Evolutionary conservation across 768 basidiomycete genomes (phyloP), one percentile per base, ranked within the genome.

Genomic region (Suillus plorans): DNA sequence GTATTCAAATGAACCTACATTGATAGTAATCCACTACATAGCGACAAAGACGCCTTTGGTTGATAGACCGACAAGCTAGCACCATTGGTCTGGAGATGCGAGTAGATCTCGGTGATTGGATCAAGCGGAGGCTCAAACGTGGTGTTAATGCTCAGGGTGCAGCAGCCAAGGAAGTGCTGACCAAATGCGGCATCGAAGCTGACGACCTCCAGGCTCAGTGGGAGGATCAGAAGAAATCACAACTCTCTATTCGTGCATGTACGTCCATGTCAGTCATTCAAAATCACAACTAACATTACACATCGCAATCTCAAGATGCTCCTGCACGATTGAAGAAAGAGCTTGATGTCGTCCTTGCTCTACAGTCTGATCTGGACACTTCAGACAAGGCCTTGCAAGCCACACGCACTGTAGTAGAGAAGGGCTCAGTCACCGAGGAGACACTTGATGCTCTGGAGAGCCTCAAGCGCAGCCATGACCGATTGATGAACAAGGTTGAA

Each of bases 71-170:
- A 7, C 76, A 78, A 22, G 69, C 72, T 0, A 55, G 55, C 0
- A 67, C 67, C 5, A 73, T 80, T n/a, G 74, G 71, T 0, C 10
- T 20, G 0, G 73, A 78, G 22, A 62, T 72, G 1, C 64, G 67
- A 3, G 66, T 73, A 14, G 72, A 74, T 10, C 71, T 80, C 2
- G 78, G 79, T 0, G 60, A 65, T 5, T 81, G 78, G 78, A 67
- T 80, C 2, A 57, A 58, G 0, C 67, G 71, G 2, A 69, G 71
- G 8, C 65, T 71, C 2, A 59, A 57, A 7, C 64, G 66, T 31
- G 70, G 71, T 1, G 58, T 73, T 13, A 13, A 62, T 22, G 42
- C 12, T 0, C 72, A 74, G n/a, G 55, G 36, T 0, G 12, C 28
- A 7, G 44, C 28, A 22, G 61, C 8, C n/a, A 20, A 49, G 10